Percentiles rank a stretch among this genome's conserved stretches.
Conservation (phyloP, 2,329 filamentous ascomycete species). For the Xylariaceae sp. region DNA sequence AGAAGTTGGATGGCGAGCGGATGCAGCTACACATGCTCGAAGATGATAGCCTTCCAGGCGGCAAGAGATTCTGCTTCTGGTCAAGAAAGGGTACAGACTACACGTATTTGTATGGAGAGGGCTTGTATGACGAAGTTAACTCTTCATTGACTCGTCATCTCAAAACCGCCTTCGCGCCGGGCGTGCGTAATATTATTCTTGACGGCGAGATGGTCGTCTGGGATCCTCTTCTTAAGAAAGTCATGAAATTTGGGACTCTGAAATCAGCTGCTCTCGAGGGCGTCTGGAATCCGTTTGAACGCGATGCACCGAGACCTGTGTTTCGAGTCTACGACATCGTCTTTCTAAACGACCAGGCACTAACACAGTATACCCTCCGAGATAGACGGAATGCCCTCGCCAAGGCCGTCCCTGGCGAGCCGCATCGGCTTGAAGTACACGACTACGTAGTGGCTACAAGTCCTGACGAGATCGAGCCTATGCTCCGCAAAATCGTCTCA, state of each 20-base stretch:
- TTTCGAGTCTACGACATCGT: slow-evolving; percentile 92
- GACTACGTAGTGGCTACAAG: slow-evolving; percentile 70
- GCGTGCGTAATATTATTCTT: slow-evolving; percentile 85
- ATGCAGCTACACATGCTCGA: slow-evolving; percentile 95
- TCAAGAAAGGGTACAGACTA: slow-evolving; percentile 97
- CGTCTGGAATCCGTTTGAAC: slow-evolving; percentile 72
- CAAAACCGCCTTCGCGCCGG: slow-evolving; percentile 74
- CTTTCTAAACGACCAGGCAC: slow-evolving; percentile 79
- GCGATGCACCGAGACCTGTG: slow-evolving; percentile 73
- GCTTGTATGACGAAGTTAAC: slow-evolving; percentile 77
- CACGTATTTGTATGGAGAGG: slow-evolving; percentile 87
- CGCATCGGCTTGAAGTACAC: slow-evolving; percentile 84
- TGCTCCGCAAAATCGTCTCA: slow-evolving; percentile 82
- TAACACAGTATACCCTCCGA: slow-evolving; percentile 83
- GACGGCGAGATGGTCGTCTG: slow-evolving; percentile 99
- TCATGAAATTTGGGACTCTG: slow-evolving; percentile 88
- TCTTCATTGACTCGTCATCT: slow-evolving; percentile 83
- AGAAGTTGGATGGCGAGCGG: slow-evolving; percentile 94
- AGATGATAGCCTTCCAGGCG: slow-evolving; percentile 71
- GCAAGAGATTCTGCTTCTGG: slow-evolving; percentile 84
- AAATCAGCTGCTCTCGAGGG: slow-evolving; percentile 88
- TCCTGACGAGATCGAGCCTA: slow-evolving; percentile 76
- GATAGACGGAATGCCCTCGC: slow-evolving; percentile 80
- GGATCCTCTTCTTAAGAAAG: slow-evolving; percentile 84
- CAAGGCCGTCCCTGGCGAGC: slow-evolving; percentile 71